These are phyloP conservation scores for Coniochaeta sp. DNA, from an alignment of 2,329 filamentous ascomycete genomes.

Conservation along the genomic window DNA sequence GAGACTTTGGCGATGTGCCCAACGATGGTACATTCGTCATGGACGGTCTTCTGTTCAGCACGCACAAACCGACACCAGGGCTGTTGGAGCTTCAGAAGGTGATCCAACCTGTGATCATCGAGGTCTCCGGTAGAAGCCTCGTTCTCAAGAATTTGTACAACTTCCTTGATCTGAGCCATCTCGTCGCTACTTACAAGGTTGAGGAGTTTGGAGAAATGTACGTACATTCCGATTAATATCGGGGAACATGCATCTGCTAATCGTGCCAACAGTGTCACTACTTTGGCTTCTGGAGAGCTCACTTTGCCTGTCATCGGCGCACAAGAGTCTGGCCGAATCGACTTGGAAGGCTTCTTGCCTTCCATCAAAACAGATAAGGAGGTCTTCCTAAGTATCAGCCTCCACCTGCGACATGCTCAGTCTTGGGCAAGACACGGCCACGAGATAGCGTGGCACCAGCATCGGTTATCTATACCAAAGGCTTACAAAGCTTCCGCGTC, in stretches of 20 bases:
- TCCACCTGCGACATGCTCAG: constrained; percentile 32
- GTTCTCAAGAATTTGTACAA: constrained; percentile 41
- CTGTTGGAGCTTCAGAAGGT: constrained; percentile 50
- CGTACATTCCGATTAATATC: constrained; percentile 10
- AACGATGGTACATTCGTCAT: constrained; percentile 56
- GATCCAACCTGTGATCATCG: constrained; percentile 44
- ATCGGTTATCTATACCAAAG: constrained; percentile 23
- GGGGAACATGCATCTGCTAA: not conserved
- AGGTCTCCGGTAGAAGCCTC: constrained; percentile 26
- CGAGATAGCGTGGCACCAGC: constrained; percentile 48
- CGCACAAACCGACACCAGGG: constrained; percentile 49
- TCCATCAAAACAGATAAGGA: constrained; percentile 25
- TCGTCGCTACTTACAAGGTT: constrained; percentile 34
- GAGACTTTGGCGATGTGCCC: constrained; percentile 53
- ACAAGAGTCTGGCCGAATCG: constrained; percentile 24
- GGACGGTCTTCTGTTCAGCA: constrained; percentile 48
- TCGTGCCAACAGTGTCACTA: constrained; percentile 9
- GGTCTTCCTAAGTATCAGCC: constrained; percentile 35
- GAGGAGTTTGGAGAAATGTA: constrained; percentile 33
- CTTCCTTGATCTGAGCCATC: constrained; percentile 34
- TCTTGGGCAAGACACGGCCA: constrained; percentile 45
- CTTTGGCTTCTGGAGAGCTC: constrained; percentile 27
- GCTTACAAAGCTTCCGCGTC: not conserved
- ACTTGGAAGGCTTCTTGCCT: constrained; percentile 20
- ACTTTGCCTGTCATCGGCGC: constrained; percentile 31